phyloP scores from a whole-genome alignment of 2,329 filamentous ascomycete species.

The Bipolaris gigantea region DNA sequence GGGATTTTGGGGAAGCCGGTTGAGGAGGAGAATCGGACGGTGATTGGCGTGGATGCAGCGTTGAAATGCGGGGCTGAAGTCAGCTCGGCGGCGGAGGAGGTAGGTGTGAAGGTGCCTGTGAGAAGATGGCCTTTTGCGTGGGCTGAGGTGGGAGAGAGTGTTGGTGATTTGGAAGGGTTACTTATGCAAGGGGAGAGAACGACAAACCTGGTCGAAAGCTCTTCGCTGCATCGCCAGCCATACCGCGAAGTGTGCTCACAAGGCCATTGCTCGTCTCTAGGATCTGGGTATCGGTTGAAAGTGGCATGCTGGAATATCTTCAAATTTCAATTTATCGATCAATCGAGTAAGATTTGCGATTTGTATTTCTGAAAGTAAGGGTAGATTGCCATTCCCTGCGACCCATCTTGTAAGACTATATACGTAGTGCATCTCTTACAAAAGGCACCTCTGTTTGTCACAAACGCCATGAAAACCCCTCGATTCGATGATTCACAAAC shows the following conservation, averaged over 20 bases:
- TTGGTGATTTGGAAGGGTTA: not conserved
- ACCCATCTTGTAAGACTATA: not conserved
- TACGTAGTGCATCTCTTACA: not conserved
- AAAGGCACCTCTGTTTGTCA: not conserved
- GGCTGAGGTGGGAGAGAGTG: constrained; percentile 39
- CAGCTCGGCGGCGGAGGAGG: constrained; percentile 48
- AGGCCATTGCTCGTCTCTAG: constrained; percentile 36
- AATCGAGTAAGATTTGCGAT: too few relatives aligned
- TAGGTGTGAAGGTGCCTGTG: constrained; percentile 57
- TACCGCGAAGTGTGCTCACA: constrained; percentile 29
- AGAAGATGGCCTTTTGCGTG: constrained; percentile 59
- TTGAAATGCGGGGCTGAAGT: constrained; percentile 55
- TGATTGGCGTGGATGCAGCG: constrained; percentile 49
- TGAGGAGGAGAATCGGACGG: constrained; percentile 56
- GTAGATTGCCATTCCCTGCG: not conserved
- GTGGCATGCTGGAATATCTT: constrained; percentile 30
- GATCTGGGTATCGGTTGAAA: constrained; percentile 29
- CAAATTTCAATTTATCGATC: not conserved
- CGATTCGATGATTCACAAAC: not conserved
- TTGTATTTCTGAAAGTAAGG: not conserved
- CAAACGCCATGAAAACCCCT: not conserved
- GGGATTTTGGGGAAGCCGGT: constrained; percentile 56
- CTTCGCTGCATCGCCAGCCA: constrained; percentile 22
- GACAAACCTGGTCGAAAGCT: constrained; percentile 38
- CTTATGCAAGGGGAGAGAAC: not conserved